Base-by-base conservation (phyloP, 164 flowering plant species). In the Saururus chinensis region DNA sequence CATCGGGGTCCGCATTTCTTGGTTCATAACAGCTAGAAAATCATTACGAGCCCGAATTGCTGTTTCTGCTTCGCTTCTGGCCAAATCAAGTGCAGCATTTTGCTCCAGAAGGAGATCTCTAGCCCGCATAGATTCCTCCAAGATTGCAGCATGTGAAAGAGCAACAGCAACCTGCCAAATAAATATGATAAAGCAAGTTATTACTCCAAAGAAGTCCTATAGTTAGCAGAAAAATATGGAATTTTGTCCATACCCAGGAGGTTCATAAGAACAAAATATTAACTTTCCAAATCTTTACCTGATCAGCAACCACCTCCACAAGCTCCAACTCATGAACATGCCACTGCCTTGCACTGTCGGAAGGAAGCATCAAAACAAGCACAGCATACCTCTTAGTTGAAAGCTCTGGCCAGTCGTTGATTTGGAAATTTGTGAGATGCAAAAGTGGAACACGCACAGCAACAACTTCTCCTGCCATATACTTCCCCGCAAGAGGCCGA, bases 1-100 rank as follows among this genome's bases (percentile, higher is more conserved):
- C 83, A 83, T 80, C 17, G 92, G 92, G n/a, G 85, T 86, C 52
- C 86, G 74, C 93, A 86, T 86, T 64, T 85, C 91, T 69, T 89
- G 82, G 72, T 85, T 86, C 96, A 89, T 89, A 56, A 89, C 93
- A 51, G 87, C 79, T 40, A 85, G 75, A 70, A 83, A 89, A 77
- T 87, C 91, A 73, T 85, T 85, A 23, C 86, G 84, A 60, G 91
- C 89, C 65, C 83, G 79, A 59, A 87, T 77, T 17, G 91, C 91
- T 67, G 45, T 74, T 79, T 86, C 91, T 64, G 93, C 96, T 41
- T 86, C 92, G 57, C 63, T 74, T 22, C 84, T 77, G 62, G 93
- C 93, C 75, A 72, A 60, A 73, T 87, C 83, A 26, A 89, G 63
- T 60, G 91, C 91, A 71, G 79, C 67, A 67, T 87, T 87, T 71